phyloP scores from a whole-genome alignment of 352 stramenopile species.

The Plasmopara muralis region DNA sequence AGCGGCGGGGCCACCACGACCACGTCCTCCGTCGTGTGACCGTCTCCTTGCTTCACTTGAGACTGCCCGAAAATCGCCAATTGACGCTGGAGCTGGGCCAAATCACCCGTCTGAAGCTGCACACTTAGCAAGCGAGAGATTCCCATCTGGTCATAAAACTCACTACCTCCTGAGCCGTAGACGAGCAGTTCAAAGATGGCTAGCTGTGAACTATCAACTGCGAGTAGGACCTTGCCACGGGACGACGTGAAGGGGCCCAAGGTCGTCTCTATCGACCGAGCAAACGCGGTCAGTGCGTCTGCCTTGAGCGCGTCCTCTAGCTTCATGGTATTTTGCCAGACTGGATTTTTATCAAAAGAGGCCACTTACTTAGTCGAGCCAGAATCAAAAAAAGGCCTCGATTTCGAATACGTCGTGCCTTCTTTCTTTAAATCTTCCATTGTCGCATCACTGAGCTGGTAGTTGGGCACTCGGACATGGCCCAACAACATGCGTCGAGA shows the following conservation, averaged over 20 bases:
- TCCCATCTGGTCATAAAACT: slow-evolving; percentile 53
- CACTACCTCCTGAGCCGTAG: slow-evolving; percentile 50
- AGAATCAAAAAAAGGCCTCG: too few species aligned
- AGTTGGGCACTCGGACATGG: too few species aligned
- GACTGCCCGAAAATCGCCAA: slow-evolving; percentile 21
- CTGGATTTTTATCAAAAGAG: too few species aligned
- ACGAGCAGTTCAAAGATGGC: slow-evolving; percentile 65
- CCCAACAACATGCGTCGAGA: too few species aligned
- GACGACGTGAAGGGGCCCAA: slow-evolving; percentile 4
- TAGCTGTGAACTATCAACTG: slow-evolving; percentile 45
- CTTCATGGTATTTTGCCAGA: slow-evolving; percentile 7
- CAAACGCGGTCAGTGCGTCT: slow-evolving; percentile 43
- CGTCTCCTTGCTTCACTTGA: slow-evolving; percentile 15
- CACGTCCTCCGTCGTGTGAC: slow-evolving; percentile 17
- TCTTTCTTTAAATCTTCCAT: too few species aligned
- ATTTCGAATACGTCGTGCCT: too few species aligned
- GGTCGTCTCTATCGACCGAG: slow-evolving; percentile 20
- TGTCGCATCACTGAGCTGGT: too few species aligned
- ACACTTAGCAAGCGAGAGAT: slow-evolving; percentile 48
- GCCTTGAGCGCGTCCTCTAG: slow-evolving; percentile 47
- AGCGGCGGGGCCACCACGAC: slow-evolving; percentile 53
- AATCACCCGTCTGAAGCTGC: slow-evolving; percentile 27
- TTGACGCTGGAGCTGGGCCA: slow-evolving; percentile 27
- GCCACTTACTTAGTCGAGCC: too few species aligned
- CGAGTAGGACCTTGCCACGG: slow-evolving; percentile 29